Percentiles rank a stretch among this genome's conserved stretches.
Evolutionary conservation across 805 yeast species (phyloP).

Genomic region (Starmera pachycereana): DNA sequence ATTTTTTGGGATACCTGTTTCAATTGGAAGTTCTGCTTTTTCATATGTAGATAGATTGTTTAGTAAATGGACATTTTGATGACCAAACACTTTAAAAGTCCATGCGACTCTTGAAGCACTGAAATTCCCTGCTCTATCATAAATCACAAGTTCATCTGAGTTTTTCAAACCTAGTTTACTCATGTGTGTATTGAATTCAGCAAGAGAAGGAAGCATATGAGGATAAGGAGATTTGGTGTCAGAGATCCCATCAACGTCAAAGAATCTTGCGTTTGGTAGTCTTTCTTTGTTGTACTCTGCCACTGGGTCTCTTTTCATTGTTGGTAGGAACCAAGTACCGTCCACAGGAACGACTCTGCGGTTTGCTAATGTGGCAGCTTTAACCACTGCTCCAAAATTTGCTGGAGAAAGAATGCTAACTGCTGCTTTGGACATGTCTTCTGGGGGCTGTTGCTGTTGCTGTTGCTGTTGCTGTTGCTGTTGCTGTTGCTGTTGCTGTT

Average conservation of each 20-base stretch:
- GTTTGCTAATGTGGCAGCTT: conserved; percentile 5
- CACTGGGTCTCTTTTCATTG: conserved; percentile 45
- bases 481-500: neutral
- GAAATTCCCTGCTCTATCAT: conserved; percentile 79
- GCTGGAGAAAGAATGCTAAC: conserved; percentile 15
- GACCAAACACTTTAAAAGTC: conserved; percentile 79
- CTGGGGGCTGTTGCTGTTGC: neutral
- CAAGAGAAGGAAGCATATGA: conserved; percentile 75
- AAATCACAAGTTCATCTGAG: conserved; percentile 60
- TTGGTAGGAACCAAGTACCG: conserved; percentile 91
- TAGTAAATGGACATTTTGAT: conserved; percentile 53
- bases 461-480: neutral
- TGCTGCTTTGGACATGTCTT: conserved; percentile 16
- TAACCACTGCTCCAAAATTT: conserved; percentile 13
- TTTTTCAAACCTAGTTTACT: conserved; percentile 43
- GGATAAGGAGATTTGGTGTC: conserved; percentile 60
- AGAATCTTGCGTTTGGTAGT: conserved; percentile 55
- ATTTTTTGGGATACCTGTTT: conserved; percentile 18
- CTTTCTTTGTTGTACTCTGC: conserved; percentile 52
- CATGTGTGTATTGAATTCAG: conserved; percentile 43
- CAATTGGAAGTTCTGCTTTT: conserved; percentile 34
- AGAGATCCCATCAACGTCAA: conserved; percentile 66
- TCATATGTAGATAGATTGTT: conserved; percentile 57
- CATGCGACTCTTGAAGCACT: conserved; percentile 89
- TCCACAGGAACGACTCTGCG: conserved; percentile 54